These are phyloP conservation scores for Phlegmacium glaucopus DNA, from an alignment of 768 basidiomycete genomes.

Conservation along the genomic window DNA sequence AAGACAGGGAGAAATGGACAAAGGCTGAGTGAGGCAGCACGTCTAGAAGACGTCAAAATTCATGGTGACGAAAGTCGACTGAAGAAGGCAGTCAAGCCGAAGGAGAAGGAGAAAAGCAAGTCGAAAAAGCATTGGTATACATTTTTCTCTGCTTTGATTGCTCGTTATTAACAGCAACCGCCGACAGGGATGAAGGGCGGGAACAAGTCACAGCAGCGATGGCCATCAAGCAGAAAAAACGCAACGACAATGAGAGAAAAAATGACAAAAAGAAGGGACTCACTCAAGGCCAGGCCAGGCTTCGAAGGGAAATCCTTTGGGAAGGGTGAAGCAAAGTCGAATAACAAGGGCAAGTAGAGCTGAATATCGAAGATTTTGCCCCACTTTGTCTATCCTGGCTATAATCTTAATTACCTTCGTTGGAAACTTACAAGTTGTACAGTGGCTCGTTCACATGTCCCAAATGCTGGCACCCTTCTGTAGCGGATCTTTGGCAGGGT, in stretches of 20 bases:
- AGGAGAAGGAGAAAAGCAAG: slow-evolving; percentile 87
- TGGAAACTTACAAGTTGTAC: too few species aligned
- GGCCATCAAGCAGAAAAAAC: slow-evolving; percentile 88
- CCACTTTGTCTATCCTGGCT: too few species aligned
- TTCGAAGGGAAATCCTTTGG: slow-evolving; percentile 86
- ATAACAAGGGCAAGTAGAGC: slow-evolving; percentile 30
- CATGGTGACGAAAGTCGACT: slow-evolving; percentile 79
- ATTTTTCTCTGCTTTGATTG: slow-evolving; percentile 5
- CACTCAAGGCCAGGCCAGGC: slow-evolving; percentile 66
- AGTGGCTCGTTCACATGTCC: too few species aligned
- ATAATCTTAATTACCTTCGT: too few species aligned
- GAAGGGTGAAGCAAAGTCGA: slow-evolving; percentile 40
- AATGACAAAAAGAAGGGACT: slow-evolving; percentile 50
- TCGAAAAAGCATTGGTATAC: slow-evolving; percentile 83
- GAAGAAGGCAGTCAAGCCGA: slow-evolving; percentile 91
- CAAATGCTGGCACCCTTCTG: too few species aligned
- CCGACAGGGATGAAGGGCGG: slow-evolving; percentile 87
- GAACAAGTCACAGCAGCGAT: slow-evolving; percentile 69
- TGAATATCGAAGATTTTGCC: too few species aligned
- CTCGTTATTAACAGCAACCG: background rate
- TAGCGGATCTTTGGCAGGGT: too few species aligned
- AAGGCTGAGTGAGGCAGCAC: slow-evolving; percentile 87
- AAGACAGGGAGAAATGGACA: slow-evolving; percentile 85
- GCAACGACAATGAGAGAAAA: slow-evolving; percentile 79
- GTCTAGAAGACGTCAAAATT: slow-evolving; percentile 89